phyloP scores from a whole-genome alignment of 2,329 filamentous ascomycete species.

The Arthrobotrys sinensis region DNA sequence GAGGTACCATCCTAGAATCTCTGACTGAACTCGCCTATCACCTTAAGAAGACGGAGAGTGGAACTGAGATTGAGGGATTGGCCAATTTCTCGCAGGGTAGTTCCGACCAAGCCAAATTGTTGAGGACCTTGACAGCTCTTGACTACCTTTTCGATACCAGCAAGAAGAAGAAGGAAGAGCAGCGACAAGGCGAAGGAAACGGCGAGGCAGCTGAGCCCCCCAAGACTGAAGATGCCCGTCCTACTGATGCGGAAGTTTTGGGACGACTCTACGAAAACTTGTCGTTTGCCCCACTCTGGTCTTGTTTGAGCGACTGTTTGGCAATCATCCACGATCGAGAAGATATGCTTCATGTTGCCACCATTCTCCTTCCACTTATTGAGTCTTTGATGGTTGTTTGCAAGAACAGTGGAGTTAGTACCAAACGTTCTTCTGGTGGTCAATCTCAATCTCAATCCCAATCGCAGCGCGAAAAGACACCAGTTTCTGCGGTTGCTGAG shows the following conservation, averaged over 20 bases:
- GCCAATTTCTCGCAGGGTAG: conserved; percentile 97
- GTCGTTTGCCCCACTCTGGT: conserved; percentile 92
- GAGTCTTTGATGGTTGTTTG: conserved; percentile 99
- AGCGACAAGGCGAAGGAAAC: conserved; percentile 69
- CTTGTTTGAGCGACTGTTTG: conserved; percentile 89
- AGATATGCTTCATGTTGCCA: conserved; percentile 96
- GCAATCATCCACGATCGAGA: conserved; percentile 90
- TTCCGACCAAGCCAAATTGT: conserved; percentile 95
- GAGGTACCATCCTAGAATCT: conserved; percentile 86
- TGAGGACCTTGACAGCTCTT: conserved; percentile 91
- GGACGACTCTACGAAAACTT: conserved; percentile 90
- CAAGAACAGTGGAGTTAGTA: conserved; percentile 86
- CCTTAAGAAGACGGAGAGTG: conserved; percentile 86
- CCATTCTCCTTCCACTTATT: conserved; percentile 92
- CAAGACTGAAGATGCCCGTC: conserved; percentile 68
- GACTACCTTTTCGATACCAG: conserved; percentile 91
- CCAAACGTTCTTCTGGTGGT: conserved; percentile 31
- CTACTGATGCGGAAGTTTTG: conserved; percentile 76
- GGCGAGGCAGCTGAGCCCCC: conserved; percentile 68
- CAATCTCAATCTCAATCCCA: conserved; percentile 73
- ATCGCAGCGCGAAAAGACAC: conserved; percentile 61
- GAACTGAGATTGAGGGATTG: conserved; percentile 94
- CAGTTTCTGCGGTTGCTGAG: conserved; percentile 44
- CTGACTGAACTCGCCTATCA: conserved; percentile 87
- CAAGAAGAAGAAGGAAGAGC: conserved; percentile 70